phyloP scores from a whole-genome alignment of 2,329 filamentous ascomycete species.

The Massarina eburnea region DNA sequence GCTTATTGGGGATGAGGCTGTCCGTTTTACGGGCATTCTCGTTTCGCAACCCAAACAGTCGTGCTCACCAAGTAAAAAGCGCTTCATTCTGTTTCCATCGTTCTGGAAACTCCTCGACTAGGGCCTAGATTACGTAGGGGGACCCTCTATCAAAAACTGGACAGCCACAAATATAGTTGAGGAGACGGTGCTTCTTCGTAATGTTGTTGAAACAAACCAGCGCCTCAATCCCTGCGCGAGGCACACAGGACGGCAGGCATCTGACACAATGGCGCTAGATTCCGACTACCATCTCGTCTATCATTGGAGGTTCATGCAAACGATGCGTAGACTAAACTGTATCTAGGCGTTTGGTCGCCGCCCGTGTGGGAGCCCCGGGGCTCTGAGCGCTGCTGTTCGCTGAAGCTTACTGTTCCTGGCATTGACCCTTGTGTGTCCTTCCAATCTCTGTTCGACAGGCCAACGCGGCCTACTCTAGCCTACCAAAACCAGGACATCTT shows the following conservation, averaged over 20 bases:
- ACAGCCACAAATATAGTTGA: slow-evolving; percentile 13
- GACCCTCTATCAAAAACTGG: slow-evolving; percentile 4
- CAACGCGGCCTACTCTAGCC: slow-evolving; percentile 4
- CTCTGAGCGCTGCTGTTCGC: slow-evolving; percentile 3
- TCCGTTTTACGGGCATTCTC: background rate
- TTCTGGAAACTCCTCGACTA: background rate
- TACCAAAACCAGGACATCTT: background rate
- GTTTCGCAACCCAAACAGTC: background rate
- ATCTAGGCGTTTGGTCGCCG: background rate
- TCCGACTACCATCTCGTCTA: background rate
- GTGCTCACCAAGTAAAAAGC: background rate
- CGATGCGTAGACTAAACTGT: background rate
- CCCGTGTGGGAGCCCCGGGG: background rate
- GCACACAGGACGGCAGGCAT: slow-evolving; percentile 13
- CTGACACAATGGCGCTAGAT: slow-evolving; percentile 27
- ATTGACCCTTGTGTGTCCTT: slow-evolving; percentile 9
- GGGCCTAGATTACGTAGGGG: background rate
- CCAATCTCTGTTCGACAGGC: slow-evolving; percentile 13
- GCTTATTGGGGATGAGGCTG: background rate
- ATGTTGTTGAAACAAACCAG: slow-evolving; percentile 25
- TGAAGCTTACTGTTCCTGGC: slow-evolving; percentile 8
- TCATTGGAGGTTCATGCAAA: background rate
- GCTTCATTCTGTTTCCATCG: too few relatives aligned
- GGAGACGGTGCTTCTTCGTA: slow-evolving; percentile 11
- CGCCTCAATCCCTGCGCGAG: slow-evolving; percentile 10